Base-by-base conservation (phyloP, 2,329 filamentous ascomycete genomes). In the Tolypocladium tundrense region DNA sequence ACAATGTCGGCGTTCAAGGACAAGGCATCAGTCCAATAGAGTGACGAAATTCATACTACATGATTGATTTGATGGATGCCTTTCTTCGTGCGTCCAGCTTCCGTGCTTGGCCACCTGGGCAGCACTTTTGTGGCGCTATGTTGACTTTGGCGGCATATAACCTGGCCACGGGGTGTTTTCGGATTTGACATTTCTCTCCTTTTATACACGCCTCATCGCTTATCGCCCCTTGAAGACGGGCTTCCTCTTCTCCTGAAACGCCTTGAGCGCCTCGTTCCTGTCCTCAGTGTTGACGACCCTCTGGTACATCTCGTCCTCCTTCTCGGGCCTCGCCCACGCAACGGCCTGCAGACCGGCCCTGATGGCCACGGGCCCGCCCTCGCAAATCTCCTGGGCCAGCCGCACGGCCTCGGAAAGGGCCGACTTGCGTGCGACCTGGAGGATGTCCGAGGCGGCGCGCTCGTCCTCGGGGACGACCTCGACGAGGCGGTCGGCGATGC, bases 291-390 rank as follows among this genome's bases (percentile, higher is more conserved):
- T 82, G 19, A 97, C 81, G 4, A 97, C 90, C 33, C 86, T 79
- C 67, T 91, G 83, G 72, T 97, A 97, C 75, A 92, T 91, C 65
- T 83, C 80, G 72, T 91, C 93, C 77, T 97, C 94, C n/a, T 87
- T 82, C 67, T 83, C 83, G 74, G 94, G 88, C 5, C 81, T 75
- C 70, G 91, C 71, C 81, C 84, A 81, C 56, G 82, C 80, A 2
- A 97, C 88, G 1, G 93, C 93, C 72, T 86, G 80, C 69, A 97
- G 76, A 3, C 86, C 93, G 56, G 90, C 88, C 61, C 87, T 81
- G 39, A 96, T 80, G 0, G 92, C 92, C 59, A 96, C 79, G 0
- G 94, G 94, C 0, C 89, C 94, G 35, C 92, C 91, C 72, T 95
- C 87, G 70, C 91, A 96, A 55, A 97, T 96, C 72, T 91, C 88